Conservation (phyloP, 208 protist genomes). For the Leishmania guyanensis region DNA sequence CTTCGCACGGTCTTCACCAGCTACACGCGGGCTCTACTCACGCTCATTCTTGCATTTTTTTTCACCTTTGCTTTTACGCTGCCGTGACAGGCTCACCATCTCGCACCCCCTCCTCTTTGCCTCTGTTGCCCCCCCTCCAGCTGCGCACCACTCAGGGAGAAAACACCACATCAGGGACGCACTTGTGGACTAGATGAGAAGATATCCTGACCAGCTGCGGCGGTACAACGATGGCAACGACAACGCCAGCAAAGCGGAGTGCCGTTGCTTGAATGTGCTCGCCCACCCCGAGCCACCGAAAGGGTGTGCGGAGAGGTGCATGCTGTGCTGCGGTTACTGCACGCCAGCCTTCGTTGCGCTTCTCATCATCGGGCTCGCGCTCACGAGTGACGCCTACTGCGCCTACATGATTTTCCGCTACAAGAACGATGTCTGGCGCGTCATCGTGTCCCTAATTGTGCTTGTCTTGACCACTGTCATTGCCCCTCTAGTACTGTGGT, state of each 20-base stretch:
- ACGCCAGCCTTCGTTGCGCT: constrained; percentile 36
- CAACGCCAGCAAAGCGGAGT: neutral
- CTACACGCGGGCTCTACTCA: neutral
- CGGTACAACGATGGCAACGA: neutral
- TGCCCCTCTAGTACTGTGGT: constrained; percentile 28
- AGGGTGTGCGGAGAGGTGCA: constrained; percentile 31
- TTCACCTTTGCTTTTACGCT: neutral
- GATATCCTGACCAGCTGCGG: neutral
- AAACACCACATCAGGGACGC: neutral
- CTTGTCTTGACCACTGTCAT: constrained; percentile 34
- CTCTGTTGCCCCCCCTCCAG: neutral
- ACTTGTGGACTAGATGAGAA: neutral
- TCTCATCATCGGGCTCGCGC: constrained; percentile 39
- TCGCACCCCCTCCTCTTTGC: too few species aligned
- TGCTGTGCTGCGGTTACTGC: constrained; percentile 58
- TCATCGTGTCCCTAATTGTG: constrained; percentile 46
- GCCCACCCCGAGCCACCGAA: constrained; percentile 31
- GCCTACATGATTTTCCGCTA: constrained; percentile 34
- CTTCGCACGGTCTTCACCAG: neutral
- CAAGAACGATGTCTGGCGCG: constrained; percentile 35
- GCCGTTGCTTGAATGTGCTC: constrained; percentile 35
- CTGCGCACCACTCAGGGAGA: neutral
- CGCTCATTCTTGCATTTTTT: neutral
- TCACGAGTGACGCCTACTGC: constrained; percentile 42
- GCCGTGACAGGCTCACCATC: too few species aligned